Evolutionary conservation across 108 stramenopile species (phyloP), one percentile per base, ranked within the genome.

Genomic region (Cylindrotheca fusiformis): DNA sequence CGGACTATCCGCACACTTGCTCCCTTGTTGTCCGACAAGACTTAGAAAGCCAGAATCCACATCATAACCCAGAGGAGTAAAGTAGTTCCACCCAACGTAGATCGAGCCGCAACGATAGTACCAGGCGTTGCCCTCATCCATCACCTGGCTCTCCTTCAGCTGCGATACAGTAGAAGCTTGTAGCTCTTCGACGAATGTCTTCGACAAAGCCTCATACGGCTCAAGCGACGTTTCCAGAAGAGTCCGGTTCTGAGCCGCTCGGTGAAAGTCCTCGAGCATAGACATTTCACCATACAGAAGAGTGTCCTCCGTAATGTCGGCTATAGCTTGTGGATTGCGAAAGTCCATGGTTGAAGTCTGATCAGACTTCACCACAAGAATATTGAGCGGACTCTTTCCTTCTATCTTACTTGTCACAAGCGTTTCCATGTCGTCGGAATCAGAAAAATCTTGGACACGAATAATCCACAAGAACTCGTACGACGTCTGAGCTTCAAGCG

Each of bases 381-480:
- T 14, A 41, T 41, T 41, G 36, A 41, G 36, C 36, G 36, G 36
- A 41, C 36, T 41, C 36, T 41, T 41, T 14, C 36, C 36, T 14
- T 10, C 36, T 10, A 41, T 41, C 36, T 41, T 41, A 14, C 36
- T 41, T 10, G 36, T 41, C 14, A 41, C 10, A 6, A 41, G 36
- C 36, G 6, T 14, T 41, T 41, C 36, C 14, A 41, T 41, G 6
- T 41, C 36, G 6, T 41, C 36, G 10, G 36, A 41, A 6, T 41
- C 36, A 10, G 6, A 6, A 6, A 41, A 41, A 6, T 41, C 36
- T 14, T 41, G 36, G 10, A 41, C 6, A 6, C 36, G 36, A 41
- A 41, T 41, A 14, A 41, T 41, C 36, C 36, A 41, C 36, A 41
- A 41, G 36, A 41, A 41, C 36, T 41, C 36, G 36, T 41, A 41